These are phyloP conservation scores for Phaffia australis DNA, from an alignment of 768 basidiomycete species.

Conservation along the genomic window DNA sequence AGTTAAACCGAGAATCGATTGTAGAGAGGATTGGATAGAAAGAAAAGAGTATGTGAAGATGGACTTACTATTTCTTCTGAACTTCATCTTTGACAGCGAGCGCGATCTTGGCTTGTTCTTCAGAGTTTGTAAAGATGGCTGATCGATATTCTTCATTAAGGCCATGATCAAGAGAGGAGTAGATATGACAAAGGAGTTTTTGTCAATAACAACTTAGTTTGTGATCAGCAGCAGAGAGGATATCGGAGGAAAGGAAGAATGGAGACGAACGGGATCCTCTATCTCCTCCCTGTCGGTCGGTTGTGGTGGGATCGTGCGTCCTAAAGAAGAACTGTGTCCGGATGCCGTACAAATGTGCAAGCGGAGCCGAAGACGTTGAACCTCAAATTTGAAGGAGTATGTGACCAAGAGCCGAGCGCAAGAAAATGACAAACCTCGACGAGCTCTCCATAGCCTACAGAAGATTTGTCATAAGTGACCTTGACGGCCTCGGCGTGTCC, in stretches of 20 bases:
- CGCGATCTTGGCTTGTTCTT: slow-evolving; percentile 62
- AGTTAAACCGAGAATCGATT: background rate
- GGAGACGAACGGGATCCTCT: slow-evolving; percentile 55
- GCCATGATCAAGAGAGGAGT: background rate
- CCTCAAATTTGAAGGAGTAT: no score
- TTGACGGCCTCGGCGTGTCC: slow-evolving; percentile 79
- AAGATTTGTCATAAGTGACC: slow-evolving; percentile 61
- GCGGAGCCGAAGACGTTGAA: no score
- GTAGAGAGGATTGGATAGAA: background rate
- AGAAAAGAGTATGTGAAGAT: slow-evolving; percentile 2
- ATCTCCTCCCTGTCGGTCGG: slow-evolving; percentile 42
- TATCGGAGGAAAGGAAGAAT: background rate
- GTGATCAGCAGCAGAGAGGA: background rate
- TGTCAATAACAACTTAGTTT: background rate
- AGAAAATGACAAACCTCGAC: slow-evolving; percentile 42
- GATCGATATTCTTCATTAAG: slow-evolving; percentile 69
- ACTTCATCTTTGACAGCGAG: slow-evolving; percentile 69
- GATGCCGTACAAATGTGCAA: no score
- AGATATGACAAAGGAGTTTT: no score
- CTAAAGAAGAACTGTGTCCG: slow-evolving; percentile 79
- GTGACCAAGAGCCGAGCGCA: background rate
- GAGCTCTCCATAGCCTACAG: slow-evolving; percentile 71
- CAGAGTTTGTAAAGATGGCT: slow-evolving; percentile 68
- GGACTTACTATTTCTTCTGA: slow-evolving; percentile 63
- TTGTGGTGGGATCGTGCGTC: slow-evolving; percentile 82